Evolutionary conservation across 2,329 filamentous ascomycete species (phyloP).

Genomic region (Bisporella sp.): DNA sequence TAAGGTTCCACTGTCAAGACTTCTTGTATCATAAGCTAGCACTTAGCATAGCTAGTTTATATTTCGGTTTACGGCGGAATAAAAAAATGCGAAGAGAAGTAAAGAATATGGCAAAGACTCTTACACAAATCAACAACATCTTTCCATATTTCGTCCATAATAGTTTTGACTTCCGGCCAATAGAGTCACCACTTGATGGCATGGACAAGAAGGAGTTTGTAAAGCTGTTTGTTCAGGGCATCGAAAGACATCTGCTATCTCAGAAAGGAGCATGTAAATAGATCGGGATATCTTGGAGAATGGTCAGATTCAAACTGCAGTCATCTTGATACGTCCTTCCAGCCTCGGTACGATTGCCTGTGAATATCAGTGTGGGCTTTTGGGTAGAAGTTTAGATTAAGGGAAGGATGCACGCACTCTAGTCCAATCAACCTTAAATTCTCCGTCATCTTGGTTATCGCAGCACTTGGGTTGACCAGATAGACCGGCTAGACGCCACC

Average conservation of each 20-base stretch:
- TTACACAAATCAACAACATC: neutral
- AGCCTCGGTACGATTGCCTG: conserved; percentile 10
- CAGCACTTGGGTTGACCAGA: conserved; percentile 5
- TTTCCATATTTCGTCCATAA: neutral
- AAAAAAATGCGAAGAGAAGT: neutral
- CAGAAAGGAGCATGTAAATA: neutral
- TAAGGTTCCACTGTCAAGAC: neutral
- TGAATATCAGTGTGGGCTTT: neutral
- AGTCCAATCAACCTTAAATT: conserved; percentile 9
- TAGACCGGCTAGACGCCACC: conserved; percentile 9
- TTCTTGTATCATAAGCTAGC: neutral
- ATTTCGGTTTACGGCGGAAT: neutral
- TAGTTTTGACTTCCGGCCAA: neutral
- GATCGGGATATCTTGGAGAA: neutral
- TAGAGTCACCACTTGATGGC: neutral
- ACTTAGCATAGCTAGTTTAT: neutral
- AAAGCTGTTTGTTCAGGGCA: neutral
- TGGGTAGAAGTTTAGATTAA: neutral
- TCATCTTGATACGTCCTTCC: conserved; percentile 4
- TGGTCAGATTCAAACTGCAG: neutral
- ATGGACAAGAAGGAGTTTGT: neutral
- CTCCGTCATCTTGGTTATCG: conserved; percentile 3
- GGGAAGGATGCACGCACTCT: conserved; percentile 2
- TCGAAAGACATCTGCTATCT: neutral
- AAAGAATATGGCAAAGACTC: neutral